Conservation (phyloP, 2,329 filamentous ascomycete genomes). For the Xylaria sp. region DNA sequence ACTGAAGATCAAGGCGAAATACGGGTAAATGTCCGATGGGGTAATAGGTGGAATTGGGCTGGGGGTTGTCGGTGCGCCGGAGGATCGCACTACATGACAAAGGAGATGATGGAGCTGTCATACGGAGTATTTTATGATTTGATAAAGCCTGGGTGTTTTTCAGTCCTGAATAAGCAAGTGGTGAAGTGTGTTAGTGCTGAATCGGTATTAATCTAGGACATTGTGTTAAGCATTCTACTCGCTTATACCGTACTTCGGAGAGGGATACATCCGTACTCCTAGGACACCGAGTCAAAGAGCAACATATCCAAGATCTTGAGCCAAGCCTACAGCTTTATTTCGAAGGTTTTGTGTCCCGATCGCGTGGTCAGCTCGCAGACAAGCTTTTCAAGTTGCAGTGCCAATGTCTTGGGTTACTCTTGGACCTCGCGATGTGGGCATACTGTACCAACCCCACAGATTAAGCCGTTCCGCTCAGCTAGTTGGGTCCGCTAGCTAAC, state of each 20-base stretch:
- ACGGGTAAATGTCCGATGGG: constrained; percentile 69
- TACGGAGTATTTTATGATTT: constrained; percentile 2
- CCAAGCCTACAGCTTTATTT: background rate
- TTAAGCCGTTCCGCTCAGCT: constrained; percentile 7
- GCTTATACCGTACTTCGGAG: background rate
- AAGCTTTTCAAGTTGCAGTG: constrained; percentile 32
- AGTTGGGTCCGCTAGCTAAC: constrained; percentile 8
- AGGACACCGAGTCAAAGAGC: background rate
- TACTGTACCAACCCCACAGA: constrained; percentile 19
- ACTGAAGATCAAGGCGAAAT: constrained; percentile 54
- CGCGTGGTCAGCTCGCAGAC: constrained; percentile 5
- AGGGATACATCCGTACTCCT: background rate
- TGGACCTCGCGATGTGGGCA: constrained; percentile 23
- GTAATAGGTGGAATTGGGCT: constrained; percentile 51
- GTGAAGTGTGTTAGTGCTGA: background rate
- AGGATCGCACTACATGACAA: constrained; percentile 40
- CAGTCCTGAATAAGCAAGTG: background rate
- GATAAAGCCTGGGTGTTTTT: background rate
- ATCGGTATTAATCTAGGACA: background rate
- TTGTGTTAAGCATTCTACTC: background rate
- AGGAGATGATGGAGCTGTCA: constrained; percentile 24
- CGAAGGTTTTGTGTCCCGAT: background rate
- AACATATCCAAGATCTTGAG: background rate
- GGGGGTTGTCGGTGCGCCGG: constrained; percentile 42
- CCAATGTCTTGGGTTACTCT: constrained; percentile 22